Base-by-base conservation (phyloP, 306 rosid species). In the Rosa persica region DNA sequence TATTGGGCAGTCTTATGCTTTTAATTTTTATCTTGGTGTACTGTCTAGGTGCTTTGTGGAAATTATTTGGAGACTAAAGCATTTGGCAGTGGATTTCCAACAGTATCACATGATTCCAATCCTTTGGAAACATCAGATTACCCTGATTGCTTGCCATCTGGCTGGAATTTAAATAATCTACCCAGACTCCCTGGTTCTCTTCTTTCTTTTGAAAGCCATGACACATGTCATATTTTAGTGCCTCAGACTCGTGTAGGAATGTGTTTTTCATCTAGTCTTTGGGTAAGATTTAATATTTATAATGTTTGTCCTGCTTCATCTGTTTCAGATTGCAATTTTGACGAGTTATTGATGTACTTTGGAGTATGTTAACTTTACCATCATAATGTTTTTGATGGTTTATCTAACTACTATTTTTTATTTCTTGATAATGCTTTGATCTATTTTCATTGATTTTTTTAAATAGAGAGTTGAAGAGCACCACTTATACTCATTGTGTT, bases 391-490 rank as follows among this genome's bases (percentile, higher is more conserved):
- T 49, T 38, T 57, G 60, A 44, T 67, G 58, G 27, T 71, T 66
- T 76, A 64, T 49, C 25, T 81, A 22, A 20, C 38, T 76, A 40
- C 20, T 55, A 22, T 19, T 60, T 3, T 39, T 38, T 39, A 38
- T 39, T n/a, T 17, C 43, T 16, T 20, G 76, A 12, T 61, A 39
- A 43, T 60, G 55, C 6, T 34, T 43, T 58, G 48, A 12, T 47
- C 34, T 15, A 17, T 19, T 40, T 49, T 27, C 36, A 20, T 47
- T 34, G 19, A 6, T 25, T 62, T 57, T 20, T 39, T 60, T 73
- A 27, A 84, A 67, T 90, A 94, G 97, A 88, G 85, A 82, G 90
- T 93, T 85, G 97, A 90, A 85, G 97, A 92, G 82, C 97, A 90
- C 88, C 87, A 75, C 72, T 87, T 94, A 69, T 88, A 89, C 86